These are phyloP conservation scores for Vitis hybrid DNA, from an alignment of 177 flowering plant species.

Conservation along the genomic window DNA sequence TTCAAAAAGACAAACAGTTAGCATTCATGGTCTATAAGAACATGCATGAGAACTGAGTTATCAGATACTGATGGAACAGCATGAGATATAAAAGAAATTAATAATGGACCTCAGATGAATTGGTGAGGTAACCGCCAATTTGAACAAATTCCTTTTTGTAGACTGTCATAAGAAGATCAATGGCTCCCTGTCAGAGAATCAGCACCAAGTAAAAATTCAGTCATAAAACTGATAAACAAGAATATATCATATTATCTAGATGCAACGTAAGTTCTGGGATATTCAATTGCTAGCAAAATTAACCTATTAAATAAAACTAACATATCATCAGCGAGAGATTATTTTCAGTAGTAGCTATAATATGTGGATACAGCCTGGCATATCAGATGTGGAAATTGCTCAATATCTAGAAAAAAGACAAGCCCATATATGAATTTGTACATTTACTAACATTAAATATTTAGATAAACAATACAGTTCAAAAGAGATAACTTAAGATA, in stretches of 20 bases:
- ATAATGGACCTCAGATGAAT: conserved; percentile 34
- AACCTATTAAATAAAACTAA: background rate
- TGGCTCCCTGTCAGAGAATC: conserved; percentile 28
- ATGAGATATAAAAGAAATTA: background rate
- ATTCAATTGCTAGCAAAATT: background rate
- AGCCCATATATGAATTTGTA: too few relatives aligned
- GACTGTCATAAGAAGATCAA: conserved; percentile 34
- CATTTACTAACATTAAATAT: too few relatives aligned
- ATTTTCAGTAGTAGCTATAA: background rate
- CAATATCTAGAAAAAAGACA: too few relatives aligned
- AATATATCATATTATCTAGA: background rate
- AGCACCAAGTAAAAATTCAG: background rate
- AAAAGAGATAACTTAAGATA: too few relatives aligned
- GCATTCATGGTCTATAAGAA: background rate
- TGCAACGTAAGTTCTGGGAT: background rate
- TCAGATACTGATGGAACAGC: background rate
- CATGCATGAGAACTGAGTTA: background rate
- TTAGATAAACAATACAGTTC: too few relatives aligned
- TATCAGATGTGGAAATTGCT: too few relatives aligned
- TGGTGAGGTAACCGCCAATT: conserved; percentile 39
- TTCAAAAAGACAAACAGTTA: background rate
- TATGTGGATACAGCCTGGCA: too few relatives aligned
- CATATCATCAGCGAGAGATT: background rate
- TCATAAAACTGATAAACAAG: background rate
- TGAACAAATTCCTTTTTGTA: conserved; percentile 33